phyloP scores from a whole-genome alignment of 2,329 filamentous ascomycete genomes.

The Ascochyta viciae-villosae region DNA sequence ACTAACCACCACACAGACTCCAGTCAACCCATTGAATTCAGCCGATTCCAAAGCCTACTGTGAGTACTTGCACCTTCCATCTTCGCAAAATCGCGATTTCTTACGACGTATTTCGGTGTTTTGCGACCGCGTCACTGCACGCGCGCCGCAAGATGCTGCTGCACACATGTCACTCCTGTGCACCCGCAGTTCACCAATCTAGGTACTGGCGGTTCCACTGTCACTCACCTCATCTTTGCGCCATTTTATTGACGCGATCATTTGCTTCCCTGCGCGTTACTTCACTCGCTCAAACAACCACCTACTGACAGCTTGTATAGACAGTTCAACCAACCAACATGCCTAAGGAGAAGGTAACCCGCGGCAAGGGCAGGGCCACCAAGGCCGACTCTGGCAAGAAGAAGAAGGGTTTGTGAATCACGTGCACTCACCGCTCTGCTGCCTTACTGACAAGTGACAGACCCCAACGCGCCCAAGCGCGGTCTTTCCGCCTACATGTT shows the following conservation, averaged over 20 bases:
- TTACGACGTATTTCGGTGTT: slow-evolving; percentile 39
- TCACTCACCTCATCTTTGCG: slow-evolving; percentile 7
- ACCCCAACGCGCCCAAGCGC: slow-evolving; percentile 98
- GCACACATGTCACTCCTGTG: slow-evolving; percentile 28
- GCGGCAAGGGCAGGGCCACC: slow-evolving; percentile 66
- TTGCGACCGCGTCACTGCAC: slow-evolving; percentile 38
- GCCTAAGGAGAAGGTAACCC: slow-evolving; percentile 72
- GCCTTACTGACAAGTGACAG: slow-evolving; percentile 55
- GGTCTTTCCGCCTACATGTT: slow-evolving; percentile 99
- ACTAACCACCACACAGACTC: slow-evolving; percentile 45
- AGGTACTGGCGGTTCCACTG: slow-evolving; percentile 8
- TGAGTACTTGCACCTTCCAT: slow-evolving; percentile 38
- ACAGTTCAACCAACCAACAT: slow-evolving; percentile 55
- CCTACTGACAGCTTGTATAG: slow-evolving; percentile 17
- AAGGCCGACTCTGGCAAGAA: slow-evolving; percentile 66
- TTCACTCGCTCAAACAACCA: slow-evolving; percentile 16
- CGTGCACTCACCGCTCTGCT: slow-evolving; percentile 13
- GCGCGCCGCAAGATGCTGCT: slow-evolving; percentile 28
- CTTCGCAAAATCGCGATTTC: slow-evolving; percentile 36
- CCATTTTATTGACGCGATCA: not conserved
- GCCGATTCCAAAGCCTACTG: slow-evolving; percentile 28
- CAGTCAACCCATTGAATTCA: slow-evolving; percentile 30
- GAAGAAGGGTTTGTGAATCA: slow-evolving; percentile 69
- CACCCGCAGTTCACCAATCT: slow-evolving; percentile 17
- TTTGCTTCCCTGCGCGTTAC: slow-evolving; percentile 5